A percentile compares a stretch with the other conserved stretches of the same genome.
Evolutionary conservation across 1,284 basidiomycete species (phyloP).

Genomic region (Irpex sp.): DNA sequence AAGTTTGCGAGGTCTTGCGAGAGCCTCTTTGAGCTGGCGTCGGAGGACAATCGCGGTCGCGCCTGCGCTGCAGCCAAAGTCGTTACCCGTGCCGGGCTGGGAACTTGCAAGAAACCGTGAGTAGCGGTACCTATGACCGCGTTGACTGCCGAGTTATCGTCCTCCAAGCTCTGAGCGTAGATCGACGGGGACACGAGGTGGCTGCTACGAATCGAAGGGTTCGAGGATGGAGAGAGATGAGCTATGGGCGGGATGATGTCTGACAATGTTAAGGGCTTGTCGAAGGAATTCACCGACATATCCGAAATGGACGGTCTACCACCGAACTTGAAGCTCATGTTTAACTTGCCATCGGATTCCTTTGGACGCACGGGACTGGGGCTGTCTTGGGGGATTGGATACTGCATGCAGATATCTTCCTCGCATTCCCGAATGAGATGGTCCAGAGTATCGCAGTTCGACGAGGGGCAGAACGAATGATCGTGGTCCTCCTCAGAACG

Average conservation of each 20-base stretch:
- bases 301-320: conserved; percentile 37
- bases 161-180: conserved; percentile 37
- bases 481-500: not conserved
- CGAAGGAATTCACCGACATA: conserved; percentile 15
- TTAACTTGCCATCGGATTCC: conserved; percentile 57
- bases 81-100: conserved; percentile 4
- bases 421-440: conserved; percentile 21
- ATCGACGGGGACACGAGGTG: conserved; percentile 54
- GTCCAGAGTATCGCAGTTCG: conserved; percentile 19
- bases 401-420: conserved; percentile 25
- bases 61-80: conserved; percentile 7
- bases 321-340: conserved; percentile 68
- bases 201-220: conserved; percentile 42
- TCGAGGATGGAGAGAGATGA: conserved; percentile 35
- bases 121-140: conserved; percentile 56
- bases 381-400: conserved; percentile 16
- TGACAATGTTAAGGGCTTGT: conserved; percentile 49
- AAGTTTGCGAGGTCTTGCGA: conserved; percentile 20
- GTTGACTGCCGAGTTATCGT: conserved; percentile 50
- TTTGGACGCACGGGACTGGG: conserved; percentile 34
- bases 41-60: conserved; percentile 38
- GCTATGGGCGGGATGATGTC: conserved; percentile 67
- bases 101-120: conserved; percentile 15
- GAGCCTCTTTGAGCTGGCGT: conserved; percentile 34
- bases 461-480: conserved; percentile 14